Base-by-base conservation (phyloP, 2,329 filamentous ascomycete genomes). In the Talaromyces funiculosus region DNA sequence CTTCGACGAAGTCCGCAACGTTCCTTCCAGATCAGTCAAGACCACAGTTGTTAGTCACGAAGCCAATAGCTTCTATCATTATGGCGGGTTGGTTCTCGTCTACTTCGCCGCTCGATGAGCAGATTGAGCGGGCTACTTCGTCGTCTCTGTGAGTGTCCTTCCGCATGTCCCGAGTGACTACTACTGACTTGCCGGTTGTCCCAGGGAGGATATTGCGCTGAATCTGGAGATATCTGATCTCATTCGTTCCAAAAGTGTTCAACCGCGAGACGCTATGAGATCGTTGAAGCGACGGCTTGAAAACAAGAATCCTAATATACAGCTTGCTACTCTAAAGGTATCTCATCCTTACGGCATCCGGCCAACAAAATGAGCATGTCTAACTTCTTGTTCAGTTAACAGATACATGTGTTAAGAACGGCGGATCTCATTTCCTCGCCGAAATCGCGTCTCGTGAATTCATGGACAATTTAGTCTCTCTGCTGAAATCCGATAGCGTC, bases 361-460 rank as follows among this genome's bases (percentile, higher is more conserved):
- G 16, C 6, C 33, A 35, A 9, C 2, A 14, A 24, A 14, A 42
- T 35, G n/a, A 42, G 16, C 8, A 37, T 49, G 37, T 37, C 59
- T 58, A 20, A 60, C 49, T 22, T 22, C 9, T 18, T 3, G 16
- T 54, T 20, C 67, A 88, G 91, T 88, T 99, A 69, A 96, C 92
- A 66, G 94, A 99, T 78, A 97, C 94, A 0, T 99, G 94, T 73
- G 92, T 97, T 63, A 99, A 99, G 80, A 99, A 99, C 80, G 94
- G 94, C 62, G 94, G 94, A 67, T 85, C 89, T 40, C 94, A 99
- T 77, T 99, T 99, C 75, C 86, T 99, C 54, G 84, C 87, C 66
- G 94, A 99, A 78, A 94, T 99, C 67, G 93, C 94, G 42, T 97
- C 93, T 18, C 86, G 92, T 65, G 94, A 99, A 78, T 99, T 97